phyloP scores from a whole-genome alignment of 1,139 yeast genomes.

The Geotrichum europaeum region DNA sequence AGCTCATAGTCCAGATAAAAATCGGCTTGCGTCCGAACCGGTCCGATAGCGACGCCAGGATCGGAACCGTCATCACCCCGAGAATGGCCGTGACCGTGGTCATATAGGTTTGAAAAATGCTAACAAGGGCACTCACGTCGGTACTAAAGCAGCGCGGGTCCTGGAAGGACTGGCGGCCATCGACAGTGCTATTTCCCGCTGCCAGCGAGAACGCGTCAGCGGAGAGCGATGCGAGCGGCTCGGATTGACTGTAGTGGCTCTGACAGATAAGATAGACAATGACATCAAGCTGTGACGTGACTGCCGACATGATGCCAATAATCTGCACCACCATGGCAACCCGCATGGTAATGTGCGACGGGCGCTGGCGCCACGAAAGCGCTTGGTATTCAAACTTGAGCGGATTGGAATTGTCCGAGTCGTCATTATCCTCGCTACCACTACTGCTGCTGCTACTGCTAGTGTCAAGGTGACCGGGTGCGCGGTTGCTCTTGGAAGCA shows the following conservation, averaged over 20 bases:
- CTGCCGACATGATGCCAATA: constrained; percentile 22
- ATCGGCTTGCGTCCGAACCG: constrained; percentile 54
- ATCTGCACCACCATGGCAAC: constrained; percentile 19
- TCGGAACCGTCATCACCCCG: constrained; percentile 26
- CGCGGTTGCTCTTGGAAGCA: neutral
- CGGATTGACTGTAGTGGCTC: constrained; percentile 17
- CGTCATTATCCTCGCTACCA: neutral
- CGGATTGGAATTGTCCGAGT: neutral
- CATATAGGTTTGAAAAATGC: constrained; percentile 26
- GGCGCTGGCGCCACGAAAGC: constrained; percentile 19
- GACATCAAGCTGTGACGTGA: constrained; percentile 26
- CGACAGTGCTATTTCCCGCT: neutral
- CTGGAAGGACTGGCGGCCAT: neutral
- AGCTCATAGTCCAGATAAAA: constrained; percentile 30
- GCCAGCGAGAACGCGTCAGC: constrained; percentile 6
- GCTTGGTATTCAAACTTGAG: constrained; percentile 13
- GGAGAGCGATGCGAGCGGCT: constrained; percentile 10
- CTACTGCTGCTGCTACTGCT: neutral
- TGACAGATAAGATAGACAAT: constrained; percentile 26
- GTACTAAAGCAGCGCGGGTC: constrained; percentile 28
- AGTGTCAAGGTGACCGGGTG: neutral
- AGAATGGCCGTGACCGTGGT: constrained; percentile 24
- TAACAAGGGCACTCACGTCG: constrained; percentile 27
- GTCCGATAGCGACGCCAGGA: constrained; percentile 55
- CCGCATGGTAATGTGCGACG: constrained; percentile 19